Evolutionary conservation across 75 land plant species (phyloP).

Genomic region (Picea sitchensis): DNA sequence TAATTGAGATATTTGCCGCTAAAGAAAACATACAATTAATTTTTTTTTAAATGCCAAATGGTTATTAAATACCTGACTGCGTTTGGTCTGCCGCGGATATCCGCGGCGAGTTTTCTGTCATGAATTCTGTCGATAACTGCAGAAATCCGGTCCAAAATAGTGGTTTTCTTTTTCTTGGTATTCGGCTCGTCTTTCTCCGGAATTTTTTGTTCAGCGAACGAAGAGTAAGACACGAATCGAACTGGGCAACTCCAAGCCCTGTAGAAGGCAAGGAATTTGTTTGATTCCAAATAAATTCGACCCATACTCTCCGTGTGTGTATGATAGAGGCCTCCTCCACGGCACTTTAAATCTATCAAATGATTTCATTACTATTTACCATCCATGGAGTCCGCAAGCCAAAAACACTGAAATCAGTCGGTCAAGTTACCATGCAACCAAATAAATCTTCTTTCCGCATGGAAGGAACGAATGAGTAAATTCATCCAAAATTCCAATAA

Average conservation of each 20-base stretch:
- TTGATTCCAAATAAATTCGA: neutral
- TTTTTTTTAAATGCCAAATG: neutral
- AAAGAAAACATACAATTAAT: neutral
- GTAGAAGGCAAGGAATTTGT: neutral
- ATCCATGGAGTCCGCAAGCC: too few relatives aligned
- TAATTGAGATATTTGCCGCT: neutral
- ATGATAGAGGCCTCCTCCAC: too few relatives aligned
- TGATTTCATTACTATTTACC: too few relatives aligned
- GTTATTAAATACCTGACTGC: constrained; percentile 33
- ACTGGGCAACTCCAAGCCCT: neutral
- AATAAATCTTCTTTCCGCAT: too few relatives aligned
- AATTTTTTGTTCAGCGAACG: neutral
- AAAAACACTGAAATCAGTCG: too few relatives aligned
- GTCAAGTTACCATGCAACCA: too few relatives aligned
- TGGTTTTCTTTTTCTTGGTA: constrained; percentile 1
- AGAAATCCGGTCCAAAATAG: constrained; percentile 28
- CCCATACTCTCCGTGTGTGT: neutral
- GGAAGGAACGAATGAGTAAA: too few relatives aligned
- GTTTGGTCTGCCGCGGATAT: constrained; percentile 51
- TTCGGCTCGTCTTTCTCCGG: neutral
- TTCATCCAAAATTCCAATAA: too few relatives aligned
- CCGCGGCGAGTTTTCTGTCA: constrained; percentile 63
- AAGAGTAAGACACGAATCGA: neutral
- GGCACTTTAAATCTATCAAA: too few relatives aligned
- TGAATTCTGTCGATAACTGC: constrained; percentile 48